Conservation (phyloP, 1,139 yeast species). For the Saccharomyces hybrid region DNA sequence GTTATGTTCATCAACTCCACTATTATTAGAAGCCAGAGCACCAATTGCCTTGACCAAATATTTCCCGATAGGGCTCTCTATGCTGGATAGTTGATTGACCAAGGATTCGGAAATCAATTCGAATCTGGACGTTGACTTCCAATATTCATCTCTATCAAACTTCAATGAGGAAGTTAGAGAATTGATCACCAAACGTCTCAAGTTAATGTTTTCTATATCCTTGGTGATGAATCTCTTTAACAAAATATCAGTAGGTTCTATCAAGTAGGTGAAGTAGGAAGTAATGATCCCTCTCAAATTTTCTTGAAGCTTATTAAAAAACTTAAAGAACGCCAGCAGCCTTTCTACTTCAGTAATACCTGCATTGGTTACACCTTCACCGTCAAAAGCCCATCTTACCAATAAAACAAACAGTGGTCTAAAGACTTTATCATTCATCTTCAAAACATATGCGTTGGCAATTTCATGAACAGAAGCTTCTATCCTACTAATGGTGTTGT, state of each 20-base stretch:
- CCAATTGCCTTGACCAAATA: conserved; percentile 75
- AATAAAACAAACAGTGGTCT: conserved; percentile 83
- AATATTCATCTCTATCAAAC: conserved; percentile 87
- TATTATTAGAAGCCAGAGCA: conserved; percentile 59
- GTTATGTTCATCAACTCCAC: conserved; percentile 80
- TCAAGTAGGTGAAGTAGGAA: conserved; percentile 73
- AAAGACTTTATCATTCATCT: conserved; percentile 86
- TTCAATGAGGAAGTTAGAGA: conserved; percentile 75
- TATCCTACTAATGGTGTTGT: conserved; percentile 69
- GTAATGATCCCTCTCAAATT: conserved; percentile 82
- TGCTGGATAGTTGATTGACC: conserved; percentile 54
- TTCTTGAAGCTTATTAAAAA: conserved; percentile 78
- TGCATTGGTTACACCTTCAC: conserved; percentile 52
- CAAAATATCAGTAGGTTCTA: conserved; percentile 60
- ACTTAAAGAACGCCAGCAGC: conserved; percentile 71
- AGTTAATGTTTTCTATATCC: conserved; percentile 37
- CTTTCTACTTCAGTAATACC: conserved; percentile 46
- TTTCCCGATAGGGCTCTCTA: conserved; percentile 67
- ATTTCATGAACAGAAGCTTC: conserved; percentile 70
- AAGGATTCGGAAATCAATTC: conserved; percentile 59
- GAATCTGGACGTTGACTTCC: conserved; percentile 85
- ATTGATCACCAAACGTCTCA: conserved; percentile 64
- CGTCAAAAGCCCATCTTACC: conserved; percentile 90
- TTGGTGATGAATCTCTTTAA: conserved; percentile 43
- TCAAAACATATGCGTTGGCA: conserved; percentile 74